Percentiles rank a stretch among this genome's conserved stretches.
Conservation (phyloP, 345 rosid species). For the Populus euphratica region DNA sequence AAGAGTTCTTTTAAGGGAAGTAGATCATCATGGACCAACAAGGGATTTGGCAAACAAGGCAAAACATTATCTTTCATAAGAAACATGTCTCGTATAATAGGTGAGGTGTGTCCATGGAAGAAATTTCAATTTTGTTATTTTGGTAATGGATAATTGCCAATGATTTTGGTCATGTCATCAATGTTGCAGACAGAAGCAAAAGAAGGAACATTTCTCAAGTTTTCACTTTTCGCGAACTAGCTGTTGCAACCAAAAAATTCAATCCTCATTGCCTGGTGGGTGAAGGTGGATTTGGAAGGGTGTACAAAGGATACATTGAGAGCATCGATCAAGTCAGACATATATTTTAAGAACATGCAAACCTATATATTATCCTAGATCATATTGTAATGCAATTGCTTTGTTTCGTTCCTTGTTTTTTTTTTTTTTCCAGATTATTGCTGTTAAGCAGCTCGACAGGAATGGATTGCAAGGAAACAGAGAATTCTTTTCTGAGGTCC, state of each 20-base stretch:
- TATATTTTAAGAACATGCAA: not conserved
- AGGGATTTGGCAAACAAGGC: not conserved
- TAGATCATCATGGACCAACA: not conserved
- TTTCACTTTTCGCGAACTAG: constrained; percentile 47
- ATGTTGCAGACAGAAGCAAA: constrained; percentile 37
- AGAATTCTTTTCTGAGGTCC: constrained; percentile 61
- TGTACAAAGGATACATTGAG: constrained; percentile 48
- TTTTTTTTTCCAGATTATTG: constrained; percentile 40
- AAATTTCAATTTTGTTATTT: not conserved
- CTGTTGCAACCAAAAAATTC: constrained; percentile 54
- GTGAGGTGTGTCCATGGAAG: not conserved
- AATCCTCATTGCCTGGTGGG: constrained; percentile 44
- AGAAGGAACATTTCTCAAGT: constrained; percentile 21
- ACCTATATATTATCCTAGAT: not conserved
- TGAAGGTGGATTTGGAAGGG: constrained; percentile 69
- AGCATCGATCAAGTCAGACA: constrained; percentile 19
- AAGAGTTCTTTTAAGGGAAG: not conserved
- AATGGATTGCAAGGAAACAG: constrained; percentile 62
- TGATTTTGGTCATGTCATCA: not conserved
- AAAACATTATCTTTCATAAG: constrained; percentile 8
- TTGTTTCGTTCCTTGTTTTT: not conserved
- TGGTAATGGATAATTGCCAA: not conserved
- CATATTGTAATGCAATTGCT: not conserved
- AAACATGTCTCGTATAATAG: not conserved
- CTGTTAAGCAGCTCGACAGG: constrained; percentile 60